phyloP scores from a whole-genome alignment of 179 eudicot genomes.

The Patellifolia procumbens region DNA sequence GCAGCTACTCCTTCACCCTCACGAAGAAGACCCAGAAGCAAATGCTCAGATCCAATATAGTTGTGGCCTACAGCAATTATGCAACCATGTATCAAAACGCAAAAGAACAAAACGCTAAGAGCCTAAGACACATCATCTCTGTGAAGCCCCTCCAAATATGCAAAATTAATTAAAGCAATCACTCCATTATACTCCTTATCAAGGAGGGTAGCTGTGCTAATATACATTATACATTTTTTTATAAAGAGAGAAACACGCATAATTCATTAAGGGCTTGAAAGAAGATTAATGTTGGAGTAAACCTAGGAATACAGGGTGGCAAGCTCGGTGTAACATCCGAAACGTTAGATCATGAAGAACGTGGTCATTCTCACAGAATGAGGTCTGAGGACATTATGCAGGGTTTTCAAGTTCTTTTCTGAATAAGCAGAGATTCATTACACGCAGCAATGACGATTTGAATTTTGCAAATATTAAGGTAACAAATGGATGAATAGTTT shows the following conservation, averaged over 20 bases:
- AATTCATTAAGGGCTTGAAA: not conserved
- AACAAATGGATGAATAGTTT: not conserved
- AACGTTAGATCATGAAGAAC: not conserved
- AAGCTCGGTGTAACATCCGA: not conserved
- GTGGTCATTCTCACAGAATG: not conserved
- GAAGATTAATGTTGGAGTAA: not conserved
- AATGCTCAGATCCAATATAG: slow-evolving; percentile 91
- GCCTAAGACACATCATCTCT: not conserved
- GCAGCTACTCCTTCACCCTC: slow-evolving; percentile 99
- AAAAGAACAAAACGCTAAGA: not conserved
- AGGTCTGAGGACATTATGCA: not conserved
- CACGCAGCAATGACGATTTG: not conserved
- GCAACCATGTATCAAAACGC: slow-evolving; percentile 9
- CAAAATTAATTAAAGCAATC: not conserved
- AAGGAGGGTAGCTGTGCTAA: not conserved
- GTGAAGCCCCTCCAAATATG: not conserved
- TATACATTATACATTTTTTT: not conserved
- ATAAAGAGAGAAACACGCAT: not conserved
- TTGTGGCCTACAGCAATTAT: slow-evolving; percentile 61
- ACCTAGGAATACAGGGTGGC: not conserved
- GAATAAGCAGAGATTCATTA: not conserved
- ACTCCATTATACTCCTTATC: not conserved
- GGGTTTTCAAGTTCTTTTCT: not conserved
- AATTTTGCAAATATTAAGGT: slow-evolving; percentile 6
- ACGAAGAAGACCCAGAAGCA: slow-evolving; percentile 88